Evolutionary conservation across 352 stramenopile species (phyloP), one percentile per base, ranked within the genome.

Genomic region (Phytophthora hybrid): DNA sequence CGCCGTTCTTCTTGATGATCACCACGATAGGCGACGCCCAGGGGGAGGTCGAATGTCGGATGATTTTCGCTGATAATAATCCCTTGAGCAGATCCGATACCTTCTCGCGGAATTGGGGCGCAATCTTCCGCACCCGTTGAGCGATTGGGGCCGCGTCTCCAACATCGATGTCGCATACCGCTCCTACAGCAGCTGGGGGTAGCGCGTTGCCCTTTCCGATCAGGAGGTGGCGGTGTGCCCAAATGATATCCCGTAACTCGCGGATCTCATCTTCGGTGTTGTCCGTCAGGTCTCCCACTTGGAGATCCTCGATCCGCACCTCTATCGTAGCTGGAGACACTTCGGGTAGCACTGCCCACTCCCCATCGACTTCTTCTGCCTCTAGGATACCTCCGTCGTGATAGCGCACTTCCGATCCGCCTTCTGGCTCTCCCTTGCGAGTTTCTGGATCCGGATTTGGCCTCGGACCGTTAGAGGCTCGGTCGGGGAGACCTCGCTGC

Each of bases 341-440:
- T 16, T 84, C 77, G 1, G 74, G 71, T 0, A 84, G 57, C 4
- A 81, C 14, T 0, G 60, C 71, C 21, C 78, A 46, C 13, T 81
- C 44, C 1, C 21, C 34, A 2, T 73, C 67, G 0, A 78, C 2
- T 4, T 77, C 55, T 37, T 77, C 74, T 0, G 66, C 71, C 0
- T 31, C 46, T 1, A 76, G n/a, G 2, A 69, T 63, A 0, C 21
- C 32, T 5, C 51, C 54, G 51, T 76, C 68, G 37, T 81, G 65
- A 11, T 74, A 31, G 23, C 64, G 60, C 0, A 79, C 34, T 11
- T 41, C 34, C 34, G 7, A 8, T 11, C 10, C 34, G 34, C 34
- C 34, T 41, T 41, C 8, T 41, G 23, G 23, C 23, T 26, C 23
- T 2, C 23, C 23, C 23, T 2, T 26, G 2, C 23, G 23, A 26